phyloP scores from a whole-genome alignment of 2,329 filamentous ascomycete genomes.

The Apiospora malaysiana region DNA sequence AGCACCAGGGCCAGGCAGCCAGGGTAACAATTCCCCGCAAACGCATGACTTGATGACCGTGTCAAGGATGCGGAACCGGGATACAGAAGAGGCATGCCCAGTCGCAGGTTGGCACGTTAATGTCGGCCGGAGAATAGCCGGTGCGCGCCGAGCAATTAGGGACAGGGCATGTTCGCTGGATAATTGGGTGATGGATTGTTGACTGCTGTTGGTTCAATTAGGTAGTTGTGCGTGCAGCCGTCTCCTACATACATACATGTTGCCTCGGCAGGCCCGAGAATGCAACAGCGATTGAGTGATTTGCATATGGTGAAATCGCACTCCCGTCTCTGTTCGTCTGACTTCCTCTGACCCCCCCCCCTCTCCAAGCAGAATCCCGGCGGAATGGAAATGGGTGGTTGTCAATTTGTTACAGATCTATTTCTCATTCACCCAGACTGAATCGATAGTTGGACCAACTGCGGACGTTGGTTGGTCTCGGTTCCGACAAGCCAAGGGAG shows the following conservation, averaged over 20 bases:
- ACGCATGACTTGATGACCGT: constrained; percentile 15
- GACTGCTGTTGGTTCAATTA: no score
- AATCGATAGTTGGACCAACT: background rate
- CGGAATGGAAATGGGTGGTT: background rate
- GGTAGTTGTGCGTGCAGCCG: background rate
- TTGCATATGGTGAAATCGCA: background rate
- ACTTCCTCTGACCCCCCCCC: background rate
- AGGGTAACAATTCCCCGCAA: background rate
- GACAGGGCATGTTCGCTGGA: background rate
- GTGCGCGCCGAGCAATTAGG: background rate
- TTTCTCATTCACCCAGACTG: background rate
- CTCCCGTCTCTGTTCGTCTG: background rate
- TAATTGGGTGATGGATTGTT: background rate
- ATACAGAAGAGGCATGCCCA: background rate
- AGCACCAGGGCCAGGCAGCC: background rate
- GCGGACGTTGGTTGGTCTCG: background rate
- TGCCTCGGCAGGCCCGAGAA: background rate
- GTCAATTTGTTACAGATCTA: background rate
- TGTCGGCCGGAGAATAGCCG: constrained; percentile 7
- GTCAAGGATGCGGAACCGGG: background rate
- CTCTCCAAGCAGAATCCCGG: background rate
- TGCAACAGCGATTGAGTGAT: constrained; percentile 1
- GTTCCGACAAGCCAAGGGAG: background rate
- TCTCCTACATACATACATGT: background rate
- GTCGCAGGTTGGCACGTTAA: background rate